A percentile compares a stretch with the other conserved stretches of the same genome.
Conservation (phyloP, 2,329 filamentous ascomycete genomes). For the Pyrenophora tritici-repentis region DNA sequence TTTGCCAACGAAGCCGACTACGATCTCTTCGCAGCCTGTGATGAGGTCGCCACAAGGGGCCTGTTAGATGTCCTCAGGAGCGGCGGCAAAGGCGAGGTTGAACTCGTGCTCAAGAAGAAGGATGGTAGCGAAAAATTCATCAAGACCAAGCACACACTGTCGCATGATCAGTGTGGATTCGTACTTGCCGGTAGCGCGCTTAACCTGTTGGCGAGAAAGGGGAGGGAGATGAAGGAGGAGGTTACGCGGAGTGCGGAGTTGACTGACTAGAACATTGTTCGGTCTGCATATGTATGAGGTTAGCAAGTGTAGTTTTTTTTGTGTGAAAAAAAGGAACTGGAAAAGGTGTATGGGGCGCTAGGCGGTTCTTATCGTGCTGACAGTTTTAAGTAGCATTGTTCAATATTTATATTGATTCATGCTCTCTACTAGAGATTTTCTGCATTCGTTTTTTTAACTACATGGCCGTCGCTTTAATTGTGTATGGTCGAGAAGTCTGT, state of each 20-base stretch:
- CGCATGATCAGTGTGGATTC: conserved; percentile 87
- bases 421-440: too few relatives aligned
- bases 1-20: conserved; percentile 90
- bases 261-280: conserved; percentile 35
- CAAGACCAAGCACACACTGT: conserved; percentile 84
- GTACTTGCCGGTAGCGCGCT: conserved; percentile 92
- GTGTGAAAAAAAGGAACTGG: too few relatives aligned
- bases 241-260: conserved; percentile 46
- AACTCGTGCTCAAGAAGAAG: conserved; percentile 59
- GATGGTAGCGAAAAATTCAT: conserved; percentile 70
- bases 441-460: too few relatives aligned
- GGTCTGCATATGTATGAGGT: too few relatives aligned
- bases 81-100: conserved; percentile 78
- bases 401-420: too few relatives aligned
- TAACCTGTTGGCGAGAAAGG: conserved; percentile 79
- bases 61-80: conserved; percentile 79
- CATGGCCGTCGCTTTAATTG: too few relatives aligned
- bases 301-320: too few relatives aligned
- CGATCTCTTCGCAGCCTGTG: conserved; percentile 79
- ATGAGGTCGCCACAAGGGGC: conserved; percentile 81
- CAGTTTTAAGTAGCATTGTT: too few relatives aligned
- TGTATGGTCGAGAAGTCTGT: too few relatives aligned
- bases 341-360: too few relatives aligned
- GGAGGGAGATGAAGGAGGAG: conserved; percentile 41
- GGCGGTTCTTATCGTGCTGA: too few relatives aligned